phyloP scores from a whole-genome alignment of 2,329 filamentous ascomycete species.

The Amauroascus verrucosus region DNA sequence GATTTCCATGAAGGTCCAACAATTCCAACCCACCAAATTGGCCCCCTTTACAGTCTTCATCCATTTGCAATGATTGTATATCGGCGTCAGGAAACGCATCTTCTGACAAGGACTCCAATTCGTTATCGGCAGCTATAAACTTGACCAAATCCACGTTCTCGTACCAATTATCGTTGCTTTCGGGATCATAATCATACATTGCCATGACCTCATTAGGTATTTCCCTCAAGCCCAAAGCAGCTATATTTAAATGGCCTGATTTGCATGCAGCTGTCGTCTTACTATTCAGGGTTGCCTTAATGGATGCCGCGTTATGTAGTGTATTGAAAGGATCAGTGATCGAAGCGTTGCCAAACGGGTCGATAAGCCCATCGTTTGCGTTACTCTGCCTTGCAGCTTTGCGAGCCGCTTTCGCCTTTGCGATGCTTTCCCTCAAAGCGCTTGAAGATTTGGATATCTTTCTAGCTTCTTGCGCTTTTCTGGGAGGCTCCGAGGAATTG shows the following conservation, averaged over 20 bases:
- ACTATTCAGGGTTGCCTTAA: constrained; percentile 59
- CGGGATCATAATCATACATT: constrained; percentile 76
- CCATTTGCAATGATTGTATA: constrained; percentile 47
- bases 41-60: constrained; percentile 57
- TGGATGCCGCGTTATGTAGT: constrained; percentile 46
- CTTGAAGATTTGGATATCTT: constrained; percentile 59
- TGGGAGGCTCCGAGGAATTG: constrained; percentile 23
- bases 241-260: constrained; percentile 77
- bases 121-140: constrained; percentile 82
- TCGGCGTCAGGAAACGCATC: constrained; percentile 65
- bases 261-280: constrained; percentile 62
- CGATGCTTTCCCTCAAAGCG: constrained; percentile 79
- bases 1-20: constrained; percentile 78
- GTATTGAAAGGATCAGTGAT: constrained; percentile 48
- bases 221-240: constrained; percentile 66
- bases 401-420: constrained; percentile 77
- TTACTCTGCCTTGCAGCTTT: constrained; percentile 40
- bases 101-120: constrained; percentile 64
- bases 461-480: constrained; percentile 26
- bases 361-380: constrained; percentile 14
- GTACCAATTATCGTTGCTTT: constrained; percentile 64
- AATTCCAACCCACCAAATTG: constrained; percentile 75
- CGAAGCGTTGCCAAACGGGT: constrained; percentile 41
- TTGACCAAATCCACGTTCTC: constrained; percentile 80
- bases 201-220: constrained; percentile 74